Percentiles rank a stretch among this genome's conserved stretches.
These are phyloP conservation scores for Cadophora sp. DNA, from an alignment of 2,329 filamentous ascomycete genomes.

Conservation along the genomic window DNA sequence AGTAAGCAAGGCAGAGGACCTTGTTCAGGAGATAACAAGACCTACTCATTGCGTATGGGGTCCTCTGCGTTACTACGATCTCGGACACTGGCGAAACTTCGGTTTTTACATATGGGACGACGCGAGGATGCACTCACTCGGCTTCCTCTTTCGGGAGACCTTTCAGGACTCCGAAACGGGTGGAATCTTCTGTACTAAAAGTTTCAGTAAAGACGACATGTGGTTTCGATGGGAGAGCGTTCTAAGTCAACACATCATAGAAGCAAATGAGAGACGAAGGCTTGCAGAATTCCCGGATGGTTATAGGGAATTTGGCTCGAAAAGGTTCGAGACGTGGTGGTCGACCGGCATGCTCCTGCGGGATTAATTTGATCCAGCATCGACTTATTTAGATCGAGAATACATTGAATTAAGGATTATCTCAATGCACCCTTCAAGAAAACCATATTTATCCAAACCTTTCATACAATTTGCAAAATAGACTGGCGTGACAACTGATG, in stretches of 20 bases:
- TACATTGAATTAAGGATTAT: background rate
- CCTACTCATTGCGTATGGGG: no score
- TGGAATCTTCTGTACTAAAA: background rate
- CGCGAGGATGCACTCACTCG: background rate
- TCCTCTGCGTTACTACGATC: background rate
- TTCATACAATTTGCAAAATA: background rate
- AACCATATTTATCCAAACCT: background rate
- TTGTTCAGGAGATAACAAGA: background rate
- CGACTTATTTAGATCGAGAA: background rate
- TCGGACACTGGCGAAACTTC: constrained; percentile 6
- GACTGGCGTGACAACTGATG: background rate
- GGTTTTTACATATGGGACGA: constrained; percentile 9
- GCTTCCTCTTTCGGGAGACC: constrained; percentile 1
- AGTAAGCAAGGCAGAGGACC: background rate
- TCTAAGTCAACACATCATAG: background rate
- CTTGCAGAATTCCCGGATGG: background rate
- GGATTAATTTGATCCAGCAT: background rate
- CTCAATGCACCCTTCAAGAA: background rate
- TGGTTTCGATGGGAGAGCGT: constrained; percentile 13
- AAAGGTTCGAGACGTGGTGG: background rate
- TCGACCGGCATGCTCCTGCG: background rate
- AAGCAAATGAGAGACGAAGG: constrained; percentile 4
- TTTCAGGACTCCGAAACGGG: background rate
- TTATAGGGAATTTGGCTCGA: background rate
- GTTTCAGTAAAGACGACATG: background rate